Percentiles rank a stretch among this genome's conserved stretches.
phyloP scores from a whole-genome alignment of 2,329 filamentous ascomycete species.

The Seiridium unicorne region DNA sequence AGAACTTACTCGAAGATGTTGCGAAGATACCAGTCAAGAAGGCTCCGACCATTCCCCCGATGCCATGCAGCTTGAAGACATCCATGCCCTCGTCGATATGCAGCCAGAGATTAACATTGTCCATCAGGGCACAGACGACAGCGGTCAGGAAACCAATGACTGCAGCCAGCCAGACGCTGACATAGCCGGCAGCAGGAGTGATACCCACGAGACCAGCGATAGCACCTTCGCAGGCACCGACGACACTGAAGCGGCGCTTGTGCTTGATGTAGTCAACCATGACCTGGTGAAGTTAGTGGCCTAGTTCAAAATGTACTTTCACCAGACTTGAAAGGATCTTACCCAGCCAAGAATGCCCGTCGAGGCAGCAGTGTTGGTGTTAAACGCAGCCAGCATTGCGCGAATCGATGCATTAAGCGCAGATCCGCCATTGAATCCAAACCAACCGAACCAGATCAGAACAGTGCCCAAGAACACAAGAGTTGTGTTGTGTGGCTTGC shows the following conservation, averaged over 20 bases:
- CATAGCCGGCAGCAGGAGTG: constrained; percentile 55
- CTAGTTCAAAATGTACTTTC: neutral
- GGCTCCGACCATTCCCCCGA: constrained; percentile 57
- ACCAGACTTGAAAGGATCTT: neutral
- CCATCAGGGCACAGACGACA: constrained; percentile 29
- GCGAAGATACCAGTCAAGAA: constrained; percentile 59
- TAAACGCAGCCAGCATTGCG: constrained; percentile 54
- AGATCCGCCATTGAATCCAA: constrained; percentile 50
- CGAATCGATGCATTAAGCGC: constrained; percentile 51
- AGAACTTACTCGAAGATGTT: constrained; percentile 25
- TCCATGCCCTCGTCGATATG: constrained; percentile 56
- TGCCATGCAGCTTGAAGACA: constrained; percentile 58
- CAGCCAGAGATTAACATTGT: constrained; percentile 9
- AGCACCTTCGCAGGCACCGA: constrained; percentile 52
- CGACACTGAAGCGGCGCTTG: constrained; percentile 45
- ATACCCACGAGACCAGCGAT: constrained; percentile 58
- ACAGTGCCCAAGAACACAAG: constrained; percentile 64
- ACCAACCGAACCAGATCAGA: constrained; percentile 65
- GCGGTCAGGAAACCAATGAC: constrained; percentile 52
- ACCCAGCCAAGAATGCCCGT: constrained; percentile 54
- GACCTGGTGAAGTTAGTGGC: neutral
- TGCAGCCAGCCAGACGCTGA: constrained; percentile 49
- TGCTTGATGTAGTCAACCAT: constrained; percentile 49
- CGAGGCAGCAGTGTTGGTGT: constrained; percentile 57
- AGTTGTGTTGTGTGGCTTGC: constrained; percentile 59